Base-by-base conservation (phyloP, 805 yeast genomes). In the Wickerhamomyces rabaulensis region DNA sequence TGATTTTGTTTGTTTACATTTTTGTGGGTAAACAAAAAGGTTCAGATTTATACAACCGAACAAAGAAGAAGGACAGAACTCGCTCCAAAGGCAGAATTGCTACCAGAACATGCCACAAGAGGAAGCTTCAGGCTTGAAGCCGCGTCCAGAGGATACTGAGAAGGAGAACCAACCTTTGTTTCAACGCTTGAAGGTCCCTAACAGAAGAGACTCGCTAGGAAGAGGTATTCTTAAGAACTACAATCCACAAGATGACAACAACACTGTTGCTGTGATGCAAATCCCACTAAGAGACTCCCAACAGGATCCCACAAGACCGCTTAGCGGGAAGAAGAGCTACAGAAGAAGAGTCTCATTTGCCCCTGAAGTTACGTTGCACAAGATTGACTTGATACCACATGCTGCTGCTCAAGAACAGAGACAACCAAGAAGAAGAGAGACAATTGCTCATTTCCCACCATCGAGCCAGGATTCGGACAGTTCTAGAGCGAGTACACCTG, bases 301-400 rank as follows among this genome's bases (percentile, higher is more conserved):
- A 9, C 51, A 39, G 10, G 26, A 16, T 6, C 2, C 40, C 13
- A 17, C 44, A 2, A 43, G 38, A 4, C 26, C 55, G 5, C 42
- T 44, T 22, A 50, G 39, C 5, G 50, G 47, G 2, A 52, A 54
- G 41, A 49, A 50, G 8, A 47, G 52, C 27, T 53, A 55, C 39
- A 54, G 54, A 44, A 47, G 64, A 45, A 51, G 64, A 19, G 64
- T 61, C 2, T 61, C 64, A 1, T 61, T 61, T 40, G 62, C 62
- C 12, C 64, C 63, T 31, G 63, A 61, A 21, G 64, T 58, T 3
- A 59, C 64, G 2, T 41, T 61, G n/a, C 64, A 59, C 50, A 61
- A 58, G 39, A 52, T 59, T 27, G 61, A 58, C 12, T 44, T 54
- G 22, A 46, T 53, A 9, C 55, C 58, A 3, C 50, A 44, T 26